These are phyloP conservation scores for Dactylellina parvicollis DNA, from an alignment of 2,329 filamentous ascomycete genomes.

Conservation along the genomic window DNA sequence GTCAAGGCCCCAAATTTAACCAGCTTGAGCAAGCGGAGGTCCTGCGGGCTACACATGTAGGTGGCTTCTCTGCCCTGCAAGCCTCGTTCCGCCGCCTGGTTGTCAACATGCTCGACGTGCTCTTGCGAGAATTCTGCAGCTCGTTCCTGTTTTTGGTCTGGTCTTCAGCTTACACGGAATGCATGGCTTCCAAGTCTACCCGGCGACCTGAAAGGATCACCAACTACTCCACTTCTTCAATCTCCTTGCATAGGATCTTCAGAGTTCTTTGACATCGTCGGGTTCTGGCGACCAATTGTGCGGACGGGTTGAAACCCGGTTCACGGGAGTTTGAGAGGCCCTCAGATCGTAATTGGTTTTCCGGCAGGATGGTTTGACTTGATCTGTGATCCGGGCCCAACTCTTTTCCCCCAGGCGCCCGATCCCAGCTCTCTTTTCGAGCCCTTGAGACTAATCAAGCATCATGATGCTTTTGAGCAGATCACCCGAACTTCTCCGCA, in stretches of 20 bases:
- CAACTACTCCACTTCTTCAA: conserved; percentile 13
- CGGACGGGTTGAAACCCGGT: conserved; percentile 25
- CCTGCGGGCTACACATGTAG: conserved; percentile 1
- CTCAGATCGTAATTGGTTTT: conserved; percentile 27
- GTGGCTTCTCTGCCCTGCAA: conserved; percentile 36
- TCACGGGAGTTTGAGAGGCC: conserved; percentile 10
- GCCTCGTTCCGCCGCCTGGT: conserved; percentile 34
- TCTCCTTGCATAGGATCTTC: conserved; percentile 45
- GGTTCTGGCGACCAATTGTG: conserved; percentile 16
- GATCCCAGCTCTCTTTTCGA: conserved; percentile 5
- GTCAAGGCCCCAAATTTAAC: conserved; percentile 21
- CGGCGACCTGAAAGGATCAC: conserved; percentile 8
- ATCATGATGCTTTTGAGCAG: conserved; percentile 2
- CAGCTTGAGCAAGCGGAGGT: conserved; percentile 22
- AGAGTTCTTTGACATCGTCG: conserved; percentile 19
- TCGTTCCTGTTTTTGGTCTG: conserved; percentile 22
- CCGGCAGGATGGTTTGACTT: conserved; percentile 23
- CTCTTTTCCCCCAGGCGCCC: conserved; percentile 20
- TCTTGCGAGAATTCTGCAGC: not conserved
- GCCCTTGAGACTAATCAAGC: conserved; percentile 2
- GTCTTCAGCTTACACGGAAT: not conserved
- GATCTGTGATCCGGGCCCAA: conserved; percentile 11
- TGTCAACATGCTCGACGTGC: conserved; percentile 36
- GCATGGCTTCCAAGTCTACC: not conserved
- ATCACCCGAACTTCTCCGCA: conserved; percentile 34